These are phyloP conservation scores for Bullera alba DNA, from an alignment of 768 basidiomycete genomes.

Conservation along the genomic window DNA sequence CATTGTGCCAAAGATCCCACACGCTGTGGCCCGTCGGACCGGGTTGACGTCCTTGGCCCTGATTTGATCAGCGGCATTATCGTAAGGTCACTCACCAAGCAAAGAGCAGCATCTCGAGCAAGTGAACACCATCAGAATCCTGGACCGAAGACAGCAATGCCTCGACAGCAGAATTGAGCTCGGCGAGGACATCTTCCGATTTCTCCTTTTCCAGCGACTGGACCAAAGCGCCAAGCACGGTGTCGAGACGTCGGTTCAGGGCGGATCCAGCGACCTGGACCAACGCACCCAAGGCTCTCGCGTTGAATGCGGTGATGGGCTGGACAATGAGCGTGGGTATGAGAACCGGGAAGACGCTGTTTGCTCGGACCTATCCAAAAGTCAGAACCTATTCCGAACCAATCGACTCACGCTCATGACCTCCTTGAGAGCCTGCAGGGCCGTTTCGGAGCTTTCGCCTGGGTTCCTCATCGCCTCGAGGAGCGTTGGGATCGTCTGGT, in stretches of 20 bases:
- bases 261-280: slow-evolving; percentile 91
- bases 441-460: slow-evolving; percentile 89
- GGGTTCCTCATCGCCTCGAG: slow-evolving; percentile 88
- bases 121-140: slow-evolving; percentile 82
- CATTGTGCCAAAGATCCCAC: slow-evolving; percentile 69
- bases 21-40: slow-evolving; percentile 67
- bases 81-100: slow-evolving; percentile 60
- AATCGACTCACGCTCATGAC: slow-evolving; percentile 72
- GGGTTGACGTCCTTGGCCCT: slow-evolving; percentile 76
- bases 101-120: slow-evolving; percentile 77
- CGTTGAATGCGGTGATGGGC: slow-evolving; percentile 94
- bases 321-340: slow-evolving; percentile 84
- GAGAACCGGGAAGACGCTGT: slow-evolving; percentile 92
- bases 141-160: slow-evolving; percentile 70
- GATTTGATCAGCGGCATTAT: neutral
- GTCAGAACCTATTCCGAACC: neutral
- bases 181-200: slow-evolving; percentile 63
- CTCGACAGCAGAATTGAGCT: slow-evolving; percentile 66
- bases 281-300: slow-evolving; percentile 76
- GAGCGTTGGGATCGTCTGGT: slow-evolving; percentile 91
- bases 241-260: slow-evolving; percentile 70
- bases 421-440: slow-evolving; percentile 83
- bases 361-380: slow-evolving; percentile 67
- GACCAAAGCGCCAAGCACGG: slow-evolving; percentile 71
- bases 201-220: slow-evolving; percentile 60